Conservation (phyloP, 352 stramenopile species). For the Pythium phragmitis region DNA sequence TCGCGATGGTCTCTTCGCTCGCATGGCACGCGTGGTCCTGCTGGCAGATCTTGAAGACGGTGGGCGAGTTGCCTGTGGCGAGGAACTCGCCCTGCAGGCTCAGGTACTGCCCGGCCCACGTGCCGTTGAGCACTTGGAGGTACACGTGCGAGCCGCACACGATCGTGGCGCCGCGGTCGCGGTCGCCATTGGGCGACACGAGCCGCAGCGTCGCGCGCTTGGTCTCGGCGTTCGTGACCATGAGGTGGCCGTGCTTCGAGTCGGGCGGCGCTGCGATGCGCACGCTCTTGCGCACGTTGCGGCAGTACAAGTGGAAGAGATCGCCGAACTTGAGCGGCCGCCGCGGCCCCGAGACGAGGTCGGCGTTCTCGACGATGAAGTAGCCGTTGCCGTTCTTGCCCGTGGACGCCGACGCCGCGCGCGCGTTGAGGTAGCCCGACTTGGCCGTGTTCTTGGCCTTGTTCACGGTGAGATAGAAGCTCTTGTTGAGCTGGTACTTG, state of each 20-base stretch:
- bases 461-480: slow-evolving; percentile 46
- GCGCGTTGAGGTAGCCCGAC: slow-evolving; percentile 10
- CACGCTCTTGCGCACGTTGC: slow-evolving; percentile 43
- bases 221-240: slow-evolving; percentile 35
- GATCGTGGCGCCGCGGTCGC: slow-evolving; percentile 19
- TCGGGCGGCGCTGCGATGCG: slow-evolving; percentile 41
- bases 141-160: slow-evolving; percentile 53
- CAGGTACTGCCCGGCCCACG: slow-evolving; percentile 50
- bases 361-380: slow-evolving; percentile 61
- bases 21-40: slow-evolving; percentile 31
- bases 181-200: slow-evolving; percentile 53
- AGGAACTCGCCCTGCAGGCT: slow-evolving; percentile 52
- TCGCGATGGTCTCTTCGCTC: slow-evolving; percentile 27
- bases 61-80: slow-evolving; percentile 45
- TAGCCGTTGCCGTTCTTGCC: slow-evolving; percentile 25
- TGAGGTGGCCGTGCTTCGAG: slow-evolving; percentile 58
- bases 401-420: slow-evolving; percentile 1
- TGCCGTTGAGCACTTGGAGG: slow-evolving; percentile 49
- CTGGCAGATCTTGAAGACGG: slow-evolving; percentile 40
- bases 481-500: slow-evolving; percentile 73
- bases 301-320: slow-evolving; percentile 50
- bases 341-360: slow-evolving; percentile 46
- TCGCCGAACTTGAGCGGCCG: slow-evolving; percentile 53
- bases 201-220: slow-evolving; percentile 43
- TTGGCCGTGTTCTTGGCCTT: slow-evolving; percentile 30